Evolutionary conservation across 169 alveolate genomes (phyloP).

Genomic region (Neospora caninum): DNA sequence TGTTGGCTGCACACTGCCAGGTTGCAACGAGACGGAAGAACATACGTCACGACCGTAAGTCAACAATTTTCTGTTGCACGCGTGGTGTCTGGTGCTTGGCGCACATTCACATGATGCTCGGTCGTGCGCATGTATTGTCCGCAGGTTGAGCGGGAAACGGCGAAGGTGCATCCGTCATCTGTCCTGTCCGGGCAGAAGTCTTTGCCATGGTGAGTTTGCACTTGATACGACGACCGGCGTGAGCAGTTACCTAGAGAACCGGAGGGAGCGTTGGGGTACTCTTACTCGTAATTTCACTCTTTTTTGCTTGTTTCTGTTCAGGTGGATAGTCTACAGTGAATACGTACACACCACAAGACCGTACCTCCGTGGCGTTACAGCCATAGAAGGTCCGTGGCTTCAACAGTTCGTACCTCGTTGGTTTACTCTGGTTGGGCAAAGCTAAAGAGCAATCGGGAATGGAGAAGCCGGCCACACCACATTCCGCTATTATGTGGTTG

Average conservation of each 20-base stretch:
- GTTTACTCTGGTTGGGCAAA: conserved; percentile 3
- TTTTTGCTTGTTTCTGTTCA: neutral
- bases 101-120: neutral
- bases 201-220: conserved; percentile 13
- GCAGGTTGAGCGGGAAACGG: conserved; percentile 11
- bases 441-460: neutral
- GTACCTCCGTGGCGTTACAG: conserved; percentile 94
- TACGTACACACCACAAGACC: conserved; percentile 97
- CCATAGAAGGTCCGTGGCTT: conserved; percentile 98
- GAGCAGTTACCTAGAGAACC: neutral
- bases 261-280: neutral
- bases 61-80: neutral
- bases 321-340: conserved; percentile 98
- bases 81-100: neutral
- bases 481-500: neutral
- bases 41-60: conserved; percentile 39
- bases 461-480: neutral
- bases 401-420: conserved; percentile 81
- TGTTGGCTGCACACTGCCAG: conserved; percentile 48
- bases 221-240: neutral
- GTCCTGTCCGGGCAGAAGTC: neutral
- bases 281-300: neutral
- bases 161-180: conserved; percentile 34
- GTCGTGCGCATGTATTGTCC: neutral
- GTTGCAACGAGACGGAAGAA: conserved; percentile 34